Conservation (phyloP, 805 yeast genomes). For the Pichia rugopelliculosa region DNA sequence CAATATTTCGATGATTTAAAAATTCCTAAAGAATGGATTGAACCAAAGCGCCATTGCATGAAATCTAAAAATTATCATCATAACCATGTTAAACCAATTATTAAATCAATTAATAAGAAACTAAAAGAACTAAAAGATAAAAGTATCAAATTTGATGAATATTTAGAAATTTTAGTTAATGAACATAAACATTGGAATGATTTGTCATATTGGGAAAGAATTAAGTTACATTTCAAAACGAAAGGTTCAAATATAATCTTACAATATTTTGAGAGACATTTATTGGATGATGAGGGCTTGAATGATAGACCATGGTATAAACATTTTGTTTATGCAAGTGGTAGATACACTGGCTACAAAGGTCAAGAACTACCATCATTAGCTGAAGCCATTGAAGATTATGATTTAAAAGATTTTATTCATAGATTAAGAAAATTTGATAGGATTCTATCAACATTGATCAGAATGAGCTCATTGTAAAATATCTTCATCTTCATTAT, state of each 20-base stretch:
- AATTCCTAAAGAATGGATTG: conserved; percentile 22
- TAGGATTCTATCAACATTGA: conserved; percentile 5
- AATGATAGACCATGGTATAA: conserved; percentile 49
- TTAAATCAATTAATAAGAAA: conserved; percentile 24
- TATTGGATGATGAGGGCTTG: conserved; percentile 42
- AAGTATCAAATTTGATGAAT: conserved; percentile 23
- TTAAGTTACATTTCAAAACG: conserved; percentile 22
- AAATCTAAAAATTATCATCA: conserved; percentile 1
- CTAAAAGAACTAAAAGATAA: conserved; percentile 20
- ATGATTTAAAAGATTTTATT: conserved; percentile 29
- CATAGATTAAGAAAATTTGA: conserved; percentile 17
- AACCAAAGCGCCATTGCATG: background rate
- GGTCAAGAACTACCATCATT: conserved; percentile 52
- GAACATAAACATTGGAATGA: conserved; percentile 19
- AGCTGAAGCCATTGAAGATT: conserved; percentile 46
- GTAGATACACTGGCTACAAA: conserved; percentile 53
- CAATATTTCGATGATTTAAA: conserved; percentile 36
- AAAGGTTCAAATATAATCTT: conserved; percentile 33
- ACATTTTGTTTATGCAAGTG: conserved; percentile 53
- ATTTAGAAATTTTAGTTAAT: conserved; percentile 16
- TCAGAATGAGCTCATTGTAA: conserved; percentile 1
- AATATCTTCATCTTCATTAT: background rate
- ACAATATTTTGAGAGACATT: conserved; percentile 37
- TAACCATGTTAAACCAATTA: conserved; percentile 10
- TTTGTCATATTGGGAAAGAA: conserved; percentile 21